Conservation (phyloP, 1,284 basidiomycete genomes). For the Puccinia hordei region DNA sequence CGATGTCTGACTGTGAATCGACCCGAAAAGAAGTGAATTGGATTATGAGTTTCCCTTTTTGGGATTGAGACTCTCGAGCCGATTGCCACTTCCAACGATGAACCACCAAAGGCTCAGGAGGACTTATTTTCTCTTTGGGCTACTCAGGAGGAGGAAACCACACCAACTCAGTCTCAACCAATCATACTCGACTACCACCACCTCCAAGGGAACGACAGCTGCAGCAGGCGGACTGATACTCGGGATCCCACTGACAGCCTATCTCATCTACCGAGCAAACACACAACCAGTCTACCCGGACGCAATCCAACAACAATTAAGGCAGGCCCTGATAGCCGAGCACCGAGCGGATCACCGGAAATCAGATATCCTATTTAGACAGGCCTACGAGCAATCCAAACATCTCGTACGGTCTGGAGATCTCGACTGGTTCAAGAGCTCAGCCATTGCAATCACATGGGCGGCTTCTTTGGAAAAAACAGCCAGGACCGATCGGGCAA, state of each 20-base stretch:
- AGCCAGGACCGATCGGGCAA: neutral
- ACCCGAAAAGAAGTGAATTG: too few relatives aligned
- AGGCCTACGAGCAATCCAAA: slow-evolving; percentile 5
- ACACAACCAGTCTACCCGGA: neutral
- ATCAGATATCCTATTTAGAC: neutral
- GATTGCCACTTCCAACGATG: neutral
- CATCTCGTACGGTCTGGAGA: neutral
- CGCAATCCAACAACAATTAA: neutral
- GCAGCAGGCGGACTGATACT: slow-evolving; percentile 1
- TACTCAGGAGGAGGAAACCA: neutral
- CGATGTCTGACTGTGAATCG: too few relatives aligned
- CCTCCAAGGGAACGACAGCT: neutral
- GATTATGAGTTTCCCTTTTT: too few relatives aligned
- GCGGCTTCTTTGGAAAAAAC: neutral
- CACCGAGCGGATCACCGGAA: slow-evolving; percentile 1
- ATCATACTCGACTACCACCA: neutral
- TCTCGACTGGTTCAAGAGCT: neutral
- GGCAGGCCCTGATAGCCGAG: neutral
- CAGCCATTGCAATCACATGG: slow-evolving; percentile 6
- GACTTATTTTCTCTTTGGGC: neutral
- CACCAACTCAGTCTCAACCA: neutral
- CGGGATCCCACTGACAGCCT: neutral
- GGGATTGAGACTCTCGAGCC: too few relatives aligned
- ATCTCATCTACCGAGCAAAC: neutral
- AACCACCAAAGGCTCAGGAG: neutral